Evolutionary conservation across 2,329 filamentous ascomycete species (phyloP), one percentile per base, ranked within the genome.

Genomic region (Xylariales sp.): DNA sequence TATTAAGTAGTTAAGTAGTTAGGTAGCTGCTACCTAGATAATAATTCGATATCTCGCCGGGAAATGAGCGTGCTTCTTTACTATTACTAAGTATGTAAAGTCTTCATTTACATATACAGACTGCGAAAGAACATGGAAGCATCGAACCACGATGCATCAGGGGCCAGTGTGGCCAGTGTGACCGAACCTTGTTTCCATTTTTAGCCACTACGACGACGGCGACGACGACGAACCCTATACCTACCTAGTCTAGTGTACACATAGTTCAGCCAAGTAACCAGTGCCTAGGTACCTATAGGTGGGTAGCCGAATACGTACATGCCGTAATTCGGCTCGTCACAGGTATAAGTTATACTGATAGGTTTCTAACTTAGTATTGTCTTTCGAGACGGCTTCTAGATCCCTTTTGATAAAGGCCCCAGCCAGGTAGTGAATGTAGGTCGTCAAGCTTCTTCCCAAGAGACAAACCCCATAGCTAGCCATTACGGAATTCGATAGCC

Each of bases 171-270:
- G 32, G 14, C 53, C 60, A 12, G 8, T 59, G 48, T 41, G 16
- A 16, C 55, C 45, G 18, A 61, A 32, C 39, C 62, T 16, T 57
- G 62, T 61, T 61, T 30, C 65, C 65, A 64, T 56, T 65, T 64
- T 68, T 68, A 68, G 65, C 61, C 41, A 56, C 23, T 23, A 23
- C 23, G 23, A 23, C 16, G 18, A 49, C 32, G 46, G 23, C 23
- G 23, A 23, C 23, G 23, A 23, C 16, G 18, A 49, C 32, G 46
- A 67, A 43, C 60, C 49, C 56, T 56, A 61, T 39, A 39, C 36
- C 34, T 18, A 43, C 18, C 23, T 57, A 52, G 52, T 56, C 14
- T 43, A 39, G n/a, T 39, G 4, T 54, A n/a, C n/a, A n/a, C n/a
- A n/a, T n/a, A 23, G 50, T 39, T 41, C 39, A 39, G 34, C 23